Evolutionary conservation across 345 rosid species (phyloP), one percentile per base, ranked within the genome.

Genomic region (Garcia nutans): DNA sequence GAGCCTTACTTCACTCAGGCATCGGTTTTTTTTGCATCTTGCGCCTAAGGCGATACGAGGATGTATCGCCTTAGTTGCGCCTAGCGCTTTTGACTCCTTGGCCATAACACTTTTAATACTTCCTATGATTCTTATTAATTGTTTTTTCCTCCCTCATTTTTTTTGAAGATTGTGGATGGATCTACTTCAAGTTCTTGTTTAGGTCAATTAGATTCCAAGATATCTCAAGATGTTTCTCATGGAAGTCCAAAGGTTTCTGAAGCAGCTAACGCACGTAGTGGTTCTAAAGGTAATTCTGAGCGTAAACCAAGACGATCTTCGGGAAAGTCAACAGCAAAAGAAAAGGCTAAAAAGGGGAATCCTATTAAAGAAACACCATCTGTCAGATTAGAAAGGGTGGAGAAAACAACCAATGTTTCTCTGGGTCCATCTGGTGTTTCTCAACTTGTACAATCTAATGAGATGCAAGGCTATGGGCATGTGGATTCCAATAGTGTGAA

Each of bases 301-400:
- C 92, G 90, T 72, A 92, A 92, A 84, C 61, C 89, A 76, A 89
- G 94, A 75, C 89, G 94, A 81, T 45, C 90, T 81, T 80, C 90
- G 69, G 68, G 76, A 81, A 93, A 88, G 81, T 83, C 86, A 44
- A 52, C 85, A n/a, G 87, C 81, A 81, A 93, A 86, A 59, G 98
- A 85, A 77, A 61, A 87, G 77, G 78, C 89, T 71, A 88, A 83
- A 75, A 92, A 85, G 83, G 86, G 90, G 82, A 87, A 50, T 68
- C 67, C 80, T 64, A 78, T 55, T 12, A 91, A 87, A 80, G 92
- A 79, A 59, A 68, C 78, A 44, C 58, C 87, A 70, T 81, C 87
- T 74, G 65, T 70, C 60, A 84, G 86, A 75, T 77, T 78, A 67
- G 93, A 87, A 74, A 85, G 83, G 74, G 90, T 84, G 71, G 89